Percentiles rank a stretch among this genome's conserved stretches.
Conservation (phyloP, 441 rosid genomes). For the Bruguiera hainesii region DNA sequence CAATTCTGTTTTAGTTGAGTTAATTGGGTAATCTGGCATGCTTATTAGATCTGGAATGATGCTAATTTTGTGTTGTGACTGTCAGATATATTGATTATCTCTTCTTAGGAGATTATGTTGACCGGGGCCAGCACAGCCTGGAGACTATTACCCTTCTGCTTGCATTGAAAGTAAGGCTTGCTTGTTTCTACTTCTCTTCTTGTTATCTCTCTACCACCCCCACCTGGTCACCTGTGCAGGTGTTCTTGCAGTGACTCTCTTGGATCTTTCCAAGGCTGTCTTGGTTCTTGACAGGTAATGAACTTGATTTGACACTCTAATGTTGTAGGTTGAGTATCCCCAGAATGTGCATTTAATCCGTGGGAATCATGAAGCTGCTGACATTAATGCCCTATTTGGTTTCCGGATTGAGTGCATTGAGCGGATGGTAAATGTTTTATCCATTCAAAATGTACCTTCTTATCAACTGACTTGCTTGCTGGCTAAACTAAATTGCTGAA, state of each 20-base stretch:
- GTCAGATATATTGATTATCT: conserved; percentile 97
- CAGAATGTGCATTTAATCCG: conserved; percentile 90
- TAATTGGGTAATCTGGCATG: not conserved
- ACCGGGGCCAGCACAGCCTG: conserved; percentile 98
- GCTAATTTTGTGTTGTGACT: conserved; percentile 28
- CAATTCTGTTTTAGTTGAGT: not conserved
- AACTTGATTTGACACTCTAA: conserved; percentile 19
- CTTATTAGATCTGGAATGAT: conserved; percentile 3
- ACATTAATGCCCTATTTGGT: conserved; percentile 98
- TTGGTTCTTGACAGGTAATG: conserved; percentile 19
- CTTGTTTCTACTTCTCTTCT: conserved; percentile 1
- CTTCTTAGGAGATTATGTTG: conserved; percentile 99
- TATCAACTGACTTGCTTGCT: conserved; percentile 14
- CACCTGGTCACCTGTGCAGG: no score
- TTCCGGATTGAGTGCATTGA: conserved; percentile 97
- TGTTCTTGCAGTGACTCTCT: not conserved
- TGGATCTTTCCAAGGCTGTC: conserved; percentile 8
- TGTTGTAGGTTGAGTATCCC: conserved; percentile 84
- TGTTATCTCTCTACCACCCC: not conserved
- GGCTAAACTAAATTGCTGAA: conserved; percentile 26
- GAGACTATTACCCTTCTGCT: conserved; percentile 94
- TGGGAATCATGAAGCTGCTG: conserved; percentile 99
- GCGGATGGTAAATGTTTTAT: conserved; percentile 73
- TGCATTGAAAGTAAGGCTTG: conserved; percentile 74
- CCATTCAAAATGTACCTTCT: conserved; percentile 7